Conservation (phyloP, 495 filamentous ascomycete genomes). For the Glutinoglossum americanum region DNA sequence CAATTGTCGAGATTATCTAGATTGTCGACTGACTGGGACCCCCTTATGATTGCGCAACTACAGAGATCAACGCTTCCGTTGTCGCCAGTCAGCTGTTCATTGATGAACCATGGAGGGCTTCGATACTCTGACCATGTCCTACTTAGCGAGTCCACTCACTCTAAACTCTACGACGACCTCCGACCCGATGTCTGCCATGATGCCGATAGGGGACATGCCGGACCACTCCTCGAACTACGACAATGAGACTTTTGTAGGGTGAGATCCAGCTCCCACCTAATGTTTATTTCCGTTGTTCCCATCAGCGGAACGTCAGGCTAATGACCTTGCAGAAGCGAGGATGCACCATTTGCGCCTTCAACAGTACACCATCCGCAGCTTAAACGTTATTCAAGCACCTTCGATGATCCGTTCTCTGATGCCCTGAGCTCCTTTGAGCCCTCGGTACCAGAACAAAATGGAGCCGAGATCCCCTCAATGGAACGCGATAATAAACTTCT, state of each 20-base stretch:
- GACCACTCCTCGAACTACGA: constrained; percentile 37
- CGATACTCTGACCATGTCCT: constrained; percentile 42
- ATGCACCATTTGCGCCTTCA: constrained; percentile 21
- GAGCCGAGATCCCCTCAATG: constrained; percentile 22
- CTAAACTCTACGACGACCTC: constrained; percentile 27
- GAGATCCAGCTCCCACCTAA: constrained; percentile 9
- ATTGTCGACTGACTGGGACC: too few species aligned
- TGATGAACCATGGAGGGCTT: constrained; percentile 34
- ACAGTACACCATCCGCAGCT: neutral
- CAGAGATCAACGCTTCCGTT: neutral
- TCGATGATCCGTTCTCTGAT: constrained; percentile 47
- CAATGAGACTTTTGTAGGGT: constrained; percentile 37
- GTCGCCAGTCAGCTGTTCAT: neutral
- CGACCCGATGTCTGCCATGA: constrained; percentile 27
- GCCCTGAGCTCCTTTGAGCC: constrained; percentile 30
- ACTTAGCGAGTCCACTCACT: constrained; percentile 19
- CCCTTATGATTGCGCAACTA: neutral
- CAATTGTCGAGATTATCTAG: neutral
- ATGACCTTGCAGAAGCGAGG: constrained; percentile 12
- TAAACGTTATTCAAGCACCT: constrained; percentile 25
- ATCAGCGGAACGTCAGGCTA: constrained; percentile 16
- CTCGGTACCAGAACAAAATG: constrained; percentile 10
- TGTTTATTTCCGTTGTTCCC: neutral
- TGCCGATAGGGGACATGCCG: constrained; percentile 27
- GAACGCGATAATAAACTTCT: constrained; percentile 64